Conservation (phyloP, 148 eudicot species). For the Drosera capensis region DNA sequence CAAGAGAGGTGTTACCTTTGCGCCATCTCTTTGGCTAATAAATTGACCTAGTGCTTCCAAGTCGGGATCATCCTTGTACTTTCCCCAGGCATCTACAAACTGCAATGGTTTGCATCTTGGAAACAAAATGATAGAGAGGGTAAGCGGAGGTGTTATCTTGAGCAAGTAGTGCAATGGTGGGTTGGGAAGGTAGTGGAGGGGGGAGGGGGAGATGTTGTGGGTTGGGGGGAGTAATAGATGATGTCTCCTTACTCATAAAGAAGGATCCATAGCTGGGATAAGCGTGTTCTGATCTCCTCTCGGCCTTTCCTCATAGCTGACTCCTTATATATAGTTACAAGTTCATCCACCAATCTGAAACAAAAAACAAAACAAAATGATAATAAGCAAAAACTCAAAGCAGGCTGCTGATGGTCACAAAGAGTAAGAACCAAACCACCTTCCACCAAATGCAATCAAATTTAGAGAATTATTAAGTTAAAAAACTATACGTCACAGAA, state of each 20-base stretch:
- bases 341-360: conserved; percentile 75
- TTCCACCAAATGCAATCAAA: too few relatives aligned
- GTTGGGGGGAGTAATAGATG: neutral
- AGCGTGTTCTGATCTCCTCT: conserved; percentile 55
- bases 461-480: too few relatives aligned
- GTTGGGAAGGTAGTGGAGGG: neutral
- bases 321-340: conserved; percentile 55
- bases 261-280: conserved; percentile 36
- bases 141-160: conserved; percentile 1
- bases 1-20: conserved; percentile 15
- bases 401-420: neutral
- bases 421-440: neutral
- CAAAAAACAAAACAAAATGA: neutral
- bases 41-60: conserved; percentile 34
- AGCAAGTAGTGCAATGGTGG: neutral
- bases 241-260: conserved; percentile 53
- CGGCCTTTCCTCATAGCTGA: conserved; percentile 51
- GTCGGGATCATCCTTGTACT: conserved; percentile 74
- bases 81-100: conserved; percentile 60
- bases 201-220: too few relatives aligned
- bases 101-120: conserved; percentile 57
- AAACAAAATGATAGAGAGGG: neutral
- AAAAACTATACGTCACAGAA: too few relatives aligned
- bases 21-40: conserved; percentile 14
- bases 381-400: neutral